A percentile compares a stretch with the other conserved stretches of the same genome.
Evolutionary conservation across 192 early-diverging fungal genomes (phyloP).

Genomic region (Entomortierella chlamydospora): DNA sequence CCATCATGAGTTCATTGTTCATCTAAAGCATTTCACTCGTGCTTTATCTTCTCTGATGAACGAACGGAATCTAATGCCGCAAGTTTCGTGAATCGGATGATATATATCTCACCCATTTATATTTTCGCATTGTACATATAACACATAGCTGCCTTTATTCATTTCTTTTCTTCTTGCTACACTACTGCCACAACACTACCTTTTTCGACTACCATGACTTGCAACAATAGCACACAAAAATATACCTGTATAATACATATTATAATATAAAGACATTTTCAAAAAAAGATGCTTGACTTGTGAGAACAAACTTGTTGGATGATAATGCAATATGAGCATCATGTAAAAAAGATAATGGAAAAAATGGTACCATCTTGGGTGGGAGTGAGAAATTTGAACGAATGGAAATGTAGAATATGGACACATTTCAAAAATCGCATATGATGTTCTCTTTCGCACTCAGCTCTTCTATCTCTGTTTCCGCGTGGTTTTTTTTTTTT

Average conservation of each 20-base stretch:
- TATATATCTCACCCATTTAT: neutral
- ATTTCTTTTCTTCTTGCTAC: neutral
- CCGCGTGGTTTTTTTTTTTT: no score
- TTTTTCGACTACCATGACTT: no score
- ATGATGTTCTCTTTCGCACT: no score
- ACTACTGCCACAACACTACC: neutral
- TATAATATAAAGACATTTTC: no score
- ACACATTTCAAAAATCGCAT: no score
- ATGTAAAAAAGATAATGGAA: no score
- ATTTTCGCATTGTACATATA: conserved; percentile 14
- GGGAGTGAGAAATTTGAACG: neutral
- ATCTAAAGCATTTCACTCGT: conserved; percentile 20
- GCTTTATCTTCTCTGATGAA: neutral
- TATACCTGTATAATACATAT: neutral
- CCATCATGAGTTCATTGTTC: conserved; percentile 51
- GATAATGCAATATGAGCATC: neutral
- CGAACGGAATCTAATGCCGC: no score
- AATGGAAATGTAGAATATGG: neutral
- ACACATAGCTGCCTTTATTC: conserved; percentile 5
- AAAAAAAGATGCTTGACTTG: no score
- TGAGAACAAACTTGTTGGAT: neutral
- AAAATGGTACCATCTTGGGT: neutral
- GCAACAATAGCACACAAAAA: neutral
- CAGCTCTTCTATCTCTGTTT: no score
- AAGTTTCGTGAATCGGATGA: no score